phyloP scores from a whole-genome alignment of 495 filamentous ascomycete species.

The Aspergillus panamensis region DNA sequence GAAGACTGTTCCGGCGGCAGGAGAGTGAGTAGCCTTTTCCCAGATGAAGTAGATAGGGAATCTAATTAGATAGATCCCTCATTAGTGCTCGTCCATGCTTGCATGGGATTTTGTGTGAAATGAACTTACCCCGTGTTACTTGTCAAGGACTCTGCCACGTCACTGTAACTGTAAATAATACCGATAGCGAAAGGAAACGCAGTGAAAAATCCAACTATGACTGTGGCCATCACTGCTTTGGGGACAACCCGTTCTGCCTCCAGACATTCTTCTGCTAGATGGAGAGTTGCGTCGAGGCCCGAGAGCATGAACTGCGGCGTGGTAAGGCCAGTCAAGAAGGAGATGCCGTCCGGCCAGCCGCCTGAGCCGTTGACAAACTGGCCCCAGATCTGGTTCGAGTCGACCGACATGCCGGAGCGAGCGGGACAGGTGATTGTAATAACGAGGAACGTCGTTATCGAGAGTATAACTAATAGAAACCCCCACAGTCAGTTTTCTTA shows the following conservation, averaged over 20 bases:
- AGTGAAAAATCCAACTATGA: constrained; percentile 33
- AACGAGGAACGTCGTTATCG: constrained; percentile 26
- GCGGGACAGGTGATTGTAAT: constrained; percentile 31
- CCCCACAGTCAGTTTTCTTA: not conserved
- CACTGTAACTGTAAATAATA: constrained; percentile 29
- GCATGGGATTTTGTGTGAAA: constrained; percentile 2
- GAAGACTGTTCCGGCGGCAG: constrained; percentile 31
- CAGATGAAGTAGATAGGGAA: constrained; percentile 32
- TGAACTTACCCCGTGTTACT: constrained; percentile 26
- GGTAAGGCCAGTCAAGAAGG: constrained; percentile 35
- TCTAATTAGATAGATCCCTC: constrained; percentile 15
- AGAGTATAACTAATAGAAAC: constrained; percentile 24
- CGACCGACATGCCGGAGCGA: constrained; percentile 21
- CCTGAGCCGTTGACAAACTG: constrained; percentile 31
- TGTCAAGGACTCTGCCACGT: constrained; percentile 23
- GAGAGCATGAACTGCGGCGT: constrained; percentile 35
- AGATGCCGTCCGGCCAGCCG: constrained; percentile 32
- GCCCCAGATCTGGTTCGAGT: constrained; percentile 25
- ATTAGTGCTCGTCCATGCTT: constrained; percentile 12
- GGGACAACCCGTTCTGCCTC: constrained; percentile 32
- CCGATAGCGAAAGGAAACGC: constrained; percentile 32
- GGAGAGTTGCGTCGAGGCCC: constrained; percentile 35
- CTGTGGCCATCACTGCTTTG: constrained; percentile 28
- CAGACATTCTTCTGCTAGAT: constrained; percentile 35
- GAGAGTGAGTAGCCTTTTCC: constrained; percentile 32